Evolutionary conservation across 345 rosid genomes (phyloP).

Genomic region (Gossypium stocksii): DNA sequence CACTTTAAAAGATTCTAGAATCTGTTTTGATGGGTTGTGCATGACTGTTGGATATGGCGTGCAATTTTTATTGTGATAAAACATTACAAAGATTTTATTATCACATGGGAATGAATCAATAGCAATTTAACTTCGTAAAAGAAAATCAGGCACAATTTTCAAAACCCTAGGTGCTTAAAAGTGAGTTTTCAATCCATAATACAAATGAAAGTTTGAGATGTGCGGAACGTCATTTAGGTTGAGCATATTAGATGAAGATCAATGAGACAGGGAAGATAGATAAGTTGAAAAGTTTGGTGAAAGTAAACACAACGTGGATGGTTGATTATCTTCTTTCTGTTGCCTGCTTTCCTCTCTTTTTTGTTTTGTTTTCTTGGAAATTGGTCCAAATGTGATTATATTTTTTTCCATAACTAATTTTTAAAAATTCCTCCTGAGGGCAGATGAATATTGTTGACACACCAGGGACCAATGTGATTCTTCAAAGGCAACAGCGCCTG

Average conservation of each 20-base stretch:
- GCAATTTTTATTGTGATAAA: not conserved
- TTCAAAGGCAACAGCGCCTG: slow-evolving; percentile 88
- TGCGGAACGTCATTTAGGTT: slow-evolving; percentile 3
- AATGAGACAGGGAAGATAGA: not conserved
- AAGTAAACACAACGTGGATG: not conserved
- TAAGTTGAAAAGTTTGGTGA: not conserved
- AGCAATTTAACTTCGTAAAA: not conserved
- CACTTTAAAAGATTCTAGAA: not conserved
- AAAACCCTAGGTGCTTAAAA: not conserved
- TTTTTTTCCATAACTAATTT: slow-evolving; percentile 16
- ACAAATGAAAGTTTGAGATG: not conserved
- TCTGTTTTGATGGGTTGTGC: not conserved
- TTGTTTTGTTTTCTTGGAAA: not conserved
- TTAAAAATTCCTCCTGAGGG: slow-evolving; percentile 20
- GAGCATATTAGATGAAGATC: not conserved
- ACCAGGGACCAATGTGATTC: slow-evolving; percentile 96
- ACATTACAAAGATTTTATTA: not conserved
- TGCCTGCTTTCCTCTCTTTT: not conserved
- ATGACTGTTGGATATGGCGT: not conserved
- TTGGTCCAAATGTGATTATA: not conserved
- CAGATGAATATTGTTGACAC: slow-evolving; percentile 94
- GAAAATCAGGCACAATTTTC: not conserved
- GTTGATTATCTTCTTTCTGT: not conserved
- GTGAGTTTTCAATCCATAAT: not conserved
- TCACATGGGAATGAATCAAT: not conserved